phyloP scores from a whole-genome alignment of 2,329 filamentous ascomycete genomes.

The Alternaria infectoria region DNA sequence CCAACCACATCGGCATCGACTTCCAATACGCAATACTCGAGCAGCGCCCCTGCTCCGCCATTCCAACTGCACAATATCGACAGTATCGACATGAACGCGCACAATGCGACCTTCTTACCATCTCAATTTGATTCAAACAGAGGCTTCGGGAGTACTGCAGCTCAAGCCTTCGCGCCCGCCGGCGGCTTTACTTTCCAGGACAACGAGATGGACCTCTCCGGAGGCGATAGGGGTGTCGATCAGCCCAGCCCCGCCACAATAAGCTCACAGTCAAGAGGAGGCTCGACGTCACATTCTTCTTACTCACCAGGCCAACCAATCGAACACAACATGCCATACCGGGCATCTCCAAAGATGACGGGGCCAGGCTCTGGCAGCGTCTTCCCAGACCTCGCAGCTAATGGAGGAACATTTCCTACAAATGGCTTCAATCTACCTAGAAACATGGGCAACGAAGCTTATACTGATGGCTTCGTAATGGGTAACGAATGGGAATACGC shows the following conservation, averaged over 20 bases:
- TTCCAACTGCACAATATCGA: constrained; percentile 31
- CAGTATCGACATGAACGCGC: constrained; percentile 31
- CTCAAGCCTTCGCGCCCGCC: constrained; percentile 9
- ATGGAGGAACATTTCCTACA: constrained; percentile 8
- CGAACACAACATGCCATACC: constrained; percentile 37
- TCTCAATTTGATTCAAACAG: constrained; percentile 3
- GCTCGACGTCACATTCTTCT: constrained; percentile 45
- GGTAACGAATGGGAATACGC: constrained; percentile 44
- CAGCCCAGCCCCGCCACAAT: constrained; percentile 44
- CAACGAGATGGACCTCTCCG: constrained; percentile 47
- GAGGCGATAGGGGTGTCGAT: constrained; percentile 33
- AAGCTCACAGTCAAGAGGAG: constrained; percentile 38
- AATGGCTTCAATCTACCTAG: constrained; percentile 10
- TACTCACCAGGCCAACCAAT: constrained; percentile 40
- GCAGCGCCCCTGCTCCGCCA: constrained; percentile 22
- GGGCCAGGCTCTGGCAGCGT: constrained; percentile 1
- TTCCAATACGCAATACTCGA: constrained; percentile 16
- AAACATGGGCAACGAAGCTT: constrained; percentile 17
- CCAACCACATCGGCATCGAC: neutral
- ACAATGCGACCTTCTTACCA: constrained; percentile 19
- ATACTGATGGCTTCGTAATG: constrained; percentile 29
- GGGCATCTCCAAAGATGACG: constrained; percentile 31
- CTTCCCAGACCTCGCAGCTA: constrained; percentile 4
- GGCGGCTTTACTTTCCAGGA: constrained; percentile 25
- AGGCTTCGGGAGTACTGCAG: neutral